These are phyloP conservation scores for Microdochium trichocladiopsis DNA, from an alignment of 2,329 filamentous ascomycete species.

Conservation along the genomic window DNA sequence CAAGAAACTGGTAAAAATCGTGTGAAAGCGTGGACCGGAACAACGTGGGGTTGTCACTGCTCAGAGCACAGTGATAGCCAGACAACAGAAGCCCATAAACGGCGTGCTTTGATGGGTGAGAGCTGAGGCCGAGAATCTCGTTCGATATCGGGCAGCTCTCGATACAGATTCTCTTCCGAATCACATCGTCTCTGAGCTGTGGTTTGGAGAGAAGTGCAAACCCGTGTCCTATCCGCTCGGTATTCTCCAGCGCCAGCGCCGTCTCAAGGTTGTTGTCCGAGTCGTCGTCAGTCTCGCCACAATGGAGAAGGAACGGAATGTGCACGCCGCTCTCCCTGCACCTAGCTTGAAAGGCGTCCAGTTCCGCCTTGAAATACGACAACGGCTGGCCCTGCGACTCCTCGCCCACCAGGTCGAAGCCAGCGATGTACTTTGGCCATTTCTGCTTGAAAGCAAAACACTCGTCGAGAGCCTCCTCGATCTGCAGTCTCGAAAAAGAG, in stretches of 20 bases:
- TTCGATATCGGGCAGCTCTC: slow-evolving; percentile 75
- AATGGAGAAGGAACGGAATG: slow-evolving; percentile 71
- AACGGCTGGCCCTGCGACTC: slow-evolving; percentile 46
- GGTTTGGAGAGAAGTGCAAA: slow-evolving; percentile 64
- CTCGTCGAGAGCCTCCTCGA: slow-evolving; percentile 40
- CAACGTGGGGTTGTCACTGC: slow-evolving; percentile 67
- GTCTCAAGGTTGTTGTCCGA: slow-evolving; percentile 64
- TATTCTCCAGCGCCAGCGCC: slow-evolving; percentile 54
- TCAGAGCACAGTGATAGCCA: slow-evolving; percentile 66
- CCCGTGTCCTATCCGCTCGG: slow-evolving; percentile 68
- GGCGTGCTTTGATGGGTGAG: slow-evolving; percentile 56
- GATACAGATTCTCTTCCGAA: slow-evolving; percentile 56
- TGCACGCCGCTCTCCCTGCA: slow-evolving; percentile 37
- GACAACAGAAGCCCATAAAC: slow-evolving; percentile 65
- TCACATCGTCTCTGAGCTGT: slow-evolving; percentile 59
- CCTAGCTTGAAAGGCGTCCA: slow-evolving; percentile 37
- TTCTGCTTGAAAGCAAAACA: slow-evolving; percentile 46
- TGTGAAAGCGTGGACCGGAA: slow-evolving; percentile 67
- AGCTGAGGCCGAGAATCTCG: slow-evolving; percentile 64
- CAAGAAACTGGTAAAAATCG: slow-evolving; percentile 72
- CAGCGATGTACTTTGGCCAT: slow-evolving; percentile 45
- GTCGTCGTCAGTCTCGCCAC: slow-evolving; percentile 65
- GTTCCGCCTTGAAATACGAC: slow-evolving; percentile 38
- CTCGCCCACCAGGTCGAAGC: slow-evolving; percentile 55
- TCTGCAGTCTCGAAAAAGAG: slow-evolving; percentile 38